phyloP scores from a whole-genome alignment of 257 asterid genomes.

The Scutellaria baicalensis region DNA sequence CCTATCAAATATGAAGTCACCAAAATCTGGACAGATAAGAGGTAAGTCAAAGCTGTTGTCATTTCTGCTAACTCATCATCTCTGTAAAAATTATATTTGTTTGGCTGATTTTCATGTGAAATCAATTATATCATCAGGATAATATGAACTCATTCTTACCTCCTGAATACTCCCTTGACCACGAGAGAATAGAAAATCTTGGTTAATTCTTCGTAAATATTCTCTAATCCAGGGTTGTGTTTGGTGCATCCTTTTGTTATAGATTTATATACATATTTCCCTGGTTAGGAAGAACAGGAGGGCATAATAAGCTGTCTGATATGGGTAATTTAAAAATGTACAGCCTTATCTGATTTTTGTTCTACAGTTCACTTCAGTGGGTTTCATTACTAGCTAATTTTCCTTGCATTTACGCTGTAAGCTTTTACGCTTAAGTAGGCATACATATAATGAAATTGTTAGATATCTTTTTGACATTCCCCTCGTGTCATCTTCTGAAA shows the following conservation, averaged over 20 bases:
- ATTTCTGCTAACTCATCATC: neutral
- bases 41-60: slow-evolving; percentile 33
- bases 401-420: neutral
- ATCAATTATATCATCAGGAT: neutral
- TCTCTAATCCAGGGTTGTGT: neutral
- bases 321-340: no score
- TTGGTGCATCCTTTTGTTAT: neutral
- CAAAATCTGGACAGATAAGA: slow-evolving; percentile 53
- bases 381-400: neutral
- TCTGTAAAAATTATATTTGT: neutral
- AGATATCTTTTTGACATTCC: neutral
- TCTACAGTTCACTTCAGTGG: neutral
- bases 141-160: neutral
- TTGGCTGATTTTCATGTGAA: slow-evolving; percentile 1
- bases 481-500: slow-evolving; percentile 11
- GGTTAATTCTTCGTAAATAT: neutral
- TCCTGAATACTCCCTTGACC: neutral
- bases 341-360: neutral
- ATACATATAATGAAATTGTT: neutral
- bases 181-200: neutral
- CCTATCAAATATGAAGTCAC: slow-evolving; percentile 50
- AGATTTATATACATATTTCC: neutral
- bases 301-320: no score
- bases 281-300: neutral
- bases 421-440: neutral